These are phyloP conservation scores for Euphorbia schlechtendalii DNA, from an alignment of 441 rosid species.

Conservation along the genomic window DNA sequence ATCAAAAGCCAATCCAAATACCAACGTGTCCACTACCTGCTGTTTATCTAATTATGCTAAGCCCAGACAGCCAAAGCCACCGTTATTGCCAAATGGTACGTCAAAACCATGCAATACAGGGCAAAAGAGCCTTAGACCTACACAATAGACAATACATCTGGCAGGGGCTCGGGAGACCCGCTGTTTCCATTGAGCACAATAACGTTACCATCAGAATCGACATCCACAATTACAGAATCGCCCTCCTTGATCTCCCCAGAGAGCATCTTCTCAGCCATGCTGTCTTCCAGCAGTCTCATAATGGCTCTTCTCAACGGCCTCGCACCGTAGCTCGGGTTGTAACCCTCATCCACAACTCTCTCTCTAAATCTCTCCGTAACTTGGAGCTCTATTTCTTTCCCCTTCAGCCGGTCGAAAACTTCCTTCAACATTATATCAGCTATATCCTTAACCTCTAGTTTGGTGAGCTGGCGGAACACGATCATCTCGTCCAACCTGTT, in stretches of 20 bases:
- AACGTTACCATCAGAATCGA: conserved; percentile 73
- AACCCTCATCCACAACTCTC: conserved; percentile 92
- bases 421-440: conserved; percentile 94
- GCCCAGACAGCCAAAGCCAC: conserved; percentile 11
- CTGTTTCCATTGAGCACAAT: conserved; percentile 78
- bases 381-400: conserved; percentile 84
- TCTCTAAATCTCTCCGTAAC: conserved; percentile 91
- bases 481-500: conserved; percentile 97
- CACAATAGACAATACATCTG: conserved; percentile 48
- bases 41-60: conserved; percentile 16
- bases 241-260: conserved; percentile 91
- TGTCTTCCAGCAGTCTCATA: conserved; percentile 90
- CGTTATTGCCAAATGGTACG: conserved; percentile 20
- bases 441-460: conserved; percentile 90
- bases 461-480: conserved; percentile 90
- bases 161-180: conserved; percentile 51
- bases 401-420: conserved; percentile 71
- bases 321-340: conserved; percentile 93
- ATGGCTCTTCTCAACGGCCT: conserved; percentile 96
- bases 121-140: conserved; percentile 23
- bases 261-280: conserved; percentile 99
- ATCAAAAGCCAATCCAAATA: conserved; percentile 13
- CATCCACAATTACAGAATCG: conserved; percentile 88
- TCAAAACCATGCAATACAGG: conserved; percentile 17
- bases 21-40: conserved; percentile 13